These are phyloP conservation scores for Hemerocallis citrina DNA, from an alignment of 106 monocot genomes.

Conservation along the genomic window DNA sequence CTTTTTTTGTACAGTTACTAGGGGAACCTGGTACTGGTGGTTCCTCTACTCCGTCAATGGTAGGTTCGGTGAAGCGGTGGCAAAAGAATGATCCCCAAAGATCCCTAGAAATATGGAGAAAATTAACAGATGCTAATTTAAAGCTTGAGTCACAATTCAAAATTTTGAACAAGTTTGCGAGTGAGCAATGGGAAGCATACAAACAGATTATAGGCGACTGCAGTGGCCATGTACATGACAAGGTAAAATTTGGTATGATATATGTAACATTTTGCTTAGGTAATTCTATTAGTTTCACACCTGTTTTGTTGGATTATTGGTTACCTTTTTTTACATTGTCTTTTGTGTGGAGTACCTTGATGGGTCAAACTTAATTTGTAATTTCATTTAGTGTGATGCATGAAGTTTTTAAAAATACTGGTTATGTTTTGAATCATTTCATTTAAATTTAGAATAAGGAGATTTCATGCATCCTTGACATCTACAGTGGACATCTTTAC, in stretches of 20 bases:
- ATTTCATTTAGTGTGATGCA: background rate
- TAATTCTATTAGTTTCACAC: no score
- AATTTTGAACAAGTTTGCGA: slow-evolving; percentile 48
- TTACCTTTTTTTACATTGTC: background rate
- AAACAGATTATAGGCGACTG: slow-evolving; percentile 39
- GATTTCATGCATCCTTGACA: no score
- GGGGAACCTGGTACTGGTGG: slow-evolving; percentile 94
- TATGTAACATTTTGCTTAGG: no score
- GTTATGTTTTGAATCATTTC: background rate
- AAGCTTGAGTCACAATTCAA: slow-evolving; percentile 61
- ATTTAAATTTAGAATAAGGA: background rate
- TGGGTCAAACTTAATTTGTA: background rate
- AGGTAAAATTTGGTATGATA: slow-evolving; percentile 29
- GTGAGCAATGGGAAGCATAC: slow-evolving; percentile 45
- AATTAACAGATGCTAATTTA: slow-evolving; percentile 59
- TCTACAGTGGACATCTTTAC: no score
- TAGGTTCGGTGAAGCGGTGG: slow-evolving; percentile 90
- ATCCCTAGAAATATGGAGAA: slow-evolving; percentile 51
- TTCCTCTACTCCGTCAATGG: slow-evolving; percentile 97
- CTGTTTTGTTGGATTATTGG: background rate
- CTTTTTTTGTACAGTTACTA: slow-evolving; percentile 52
- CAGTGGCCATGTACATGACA: slow-evolving; percentile 38
- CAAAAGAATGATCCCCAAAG: slow-evolving; percentile 67
- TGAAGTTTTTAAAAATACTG: background rate
- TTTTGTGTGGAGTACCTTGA: background rate